These are phyloP conservation scores for Akanthomyces muscarius DNA, from an alignment of 2,329 filamentous ascomycete genomes.

Conservation along the genomic window DNA sequence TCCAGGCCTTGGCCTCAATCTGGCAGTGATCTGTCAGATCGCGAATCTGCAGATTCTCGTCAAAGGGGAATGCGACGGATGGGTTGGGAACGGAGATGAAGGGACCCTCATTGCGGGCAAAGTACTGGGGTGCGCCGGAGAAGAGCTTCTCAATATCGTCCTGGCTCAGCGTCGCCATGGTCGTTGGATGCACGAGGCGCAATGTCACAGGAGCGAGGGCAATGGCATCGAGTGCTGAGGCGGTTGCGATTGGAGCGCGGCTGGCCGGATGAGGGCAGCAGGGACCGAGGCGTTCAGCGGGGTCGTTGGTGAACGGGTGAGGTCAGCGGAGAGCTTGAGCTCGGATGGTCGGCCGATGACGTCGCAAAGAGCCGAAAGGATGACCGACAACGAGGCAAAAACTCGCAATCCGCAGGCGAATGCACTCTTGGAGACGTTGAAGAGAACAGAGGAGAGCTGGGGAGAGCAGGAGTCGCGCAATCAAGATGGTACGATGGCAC, in stretches of 20 bases:
- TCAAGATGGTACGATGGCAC: neutral
- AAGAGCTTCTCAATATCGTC: conserved; percentile 65
- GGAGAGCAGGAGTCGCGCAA: neutral
- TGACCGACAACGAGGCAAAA: neutral
- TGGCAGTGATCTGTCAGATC: conserved; percentile 63
- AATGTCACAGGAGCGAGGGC: neutral
- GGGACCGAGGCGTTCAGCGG: neutral
- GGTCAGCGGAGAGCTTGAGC: neutral
- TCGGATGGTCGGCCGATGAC: conserved; percentile 3
- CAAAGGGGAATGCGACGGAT: conserved; percentile 64
- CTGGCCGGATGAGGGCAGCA: neutral
- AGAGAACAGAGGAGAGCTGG: neutral
- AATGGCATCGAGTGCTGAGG: conserved; percentile 4
- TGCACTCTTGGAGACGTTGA: neutral
- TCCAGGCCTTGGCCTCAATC: conserved; percentile 61
- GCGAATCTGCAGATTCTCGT: conserved; percentile 56
- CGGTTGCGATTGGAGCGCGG: neutral
- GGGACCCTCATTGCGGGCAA: conserved; percentile 56
- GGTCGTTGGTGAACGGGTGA: neutral
- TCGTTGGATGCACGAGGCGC: neutral
- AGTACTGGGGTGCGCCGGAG: conserved; percentile 72
- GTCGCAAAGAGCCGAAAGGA: neutral
- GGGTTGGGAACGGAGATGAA: conserved; percentile 58
- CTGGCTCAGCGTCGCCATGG: conserved; percentile 54
- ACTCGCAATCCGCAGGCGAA: neutral